phyloP scores from a whole-genome alignment of 805 yeast species.

The Debaryomyces tyrocola region DNA sequence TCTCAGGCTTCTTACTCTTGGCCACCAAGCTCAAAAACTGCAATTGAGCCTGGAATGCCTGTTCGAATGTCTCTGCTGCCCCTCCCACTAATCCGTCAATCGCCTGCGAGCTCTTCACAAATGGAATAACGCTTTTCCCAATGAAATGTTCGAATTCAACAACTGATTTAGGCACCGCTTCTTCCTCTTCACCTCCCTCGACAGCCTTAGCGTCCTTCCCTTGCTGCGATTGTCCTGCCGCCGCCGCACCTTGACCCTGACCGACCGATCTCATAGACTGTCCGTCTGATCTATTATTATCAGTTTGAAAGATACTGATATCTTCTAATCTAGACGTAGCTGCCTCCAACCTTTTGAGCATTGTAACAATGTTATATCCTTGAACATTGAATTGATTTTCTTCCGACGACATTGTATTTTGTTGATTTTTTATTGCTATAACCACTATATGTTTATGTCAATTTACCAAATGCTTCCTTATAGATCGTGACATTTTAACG shows the following conservation, averaged over 20 bases:
- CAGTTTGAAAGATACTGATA: constrained; percentile 76
- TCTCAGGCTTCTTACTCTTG: constrained; percentile 64
- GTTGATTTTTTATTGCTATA: no score
- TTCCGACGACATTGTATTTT: constrained; percentile 29
- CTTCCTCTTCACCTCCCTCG: constrained; percentile 11
- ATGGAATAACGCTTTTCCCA: constrained; percentile 55
- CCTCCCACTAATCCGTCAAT: constrained; percentile 60
- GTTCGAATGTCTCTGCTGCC: constrained; percentile 48
- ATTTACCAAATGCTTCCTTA: no score
- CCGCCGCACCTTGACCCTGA: constrained; percentile 8
- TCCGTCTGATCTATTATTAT: constrained; percentile 31
- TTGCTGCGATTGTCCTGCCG: background rate
- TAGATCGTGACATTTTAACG: background rate
- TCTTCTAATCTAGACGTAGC: constrained; percentile 93
- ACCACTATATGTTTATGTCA: no score
- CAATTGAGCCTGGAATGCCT: constrained; percentile 62
- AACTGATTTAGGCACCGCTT: constrained; percentile 43
- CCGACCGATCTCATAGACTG: constrained; percentile 1
- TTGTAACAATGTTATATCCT: constrained; percentile 84
- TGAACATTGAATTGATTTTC: constrained; percentile 54
- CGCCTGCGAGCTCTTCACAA: constrained; percentile 50
- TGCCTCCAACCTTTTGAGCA: constrained; percentile 74
- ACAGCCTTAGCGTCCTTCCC: background rate
- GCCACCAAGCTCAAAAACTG: constrained; percentile 58
- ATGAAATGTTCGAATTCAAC: constrained; percentile 57